Conservation (phyloP, 1,139 yeast species). For the Yamadazyma blattariae region DNA sequence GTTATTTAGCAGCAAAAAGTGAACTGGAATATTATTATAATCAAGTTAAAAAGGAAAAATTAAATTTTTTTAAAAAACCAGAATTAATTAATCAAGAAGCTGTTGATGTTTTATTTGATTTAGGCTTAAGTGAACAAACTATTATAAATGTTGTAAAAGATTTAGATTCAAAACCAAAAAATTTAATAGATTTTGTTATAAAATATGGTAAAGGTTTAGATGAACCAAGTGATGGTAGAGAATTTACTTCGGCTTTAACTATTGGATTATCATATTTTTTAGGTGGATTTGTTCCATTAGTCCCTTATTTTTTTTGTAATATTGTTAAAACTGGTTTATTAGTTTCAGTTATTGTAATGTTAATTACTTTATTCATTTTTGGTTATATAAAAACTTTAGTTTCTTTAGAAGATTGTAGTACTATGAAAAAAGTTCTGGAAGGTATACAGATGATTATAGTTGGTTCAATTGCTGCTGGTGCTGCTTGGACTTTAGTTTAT, state of each 20-base stretch:
- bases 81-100: slow-evolving; percentile 63
- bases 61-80: slow-evolving; percentile 63
- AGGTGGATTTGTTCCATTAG: slow-evolving; percentile 78
- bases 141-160: slow-evolving; percentile 65
- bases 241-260: slow-evolving; percentile 71
- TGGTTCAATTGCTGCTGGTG: slow-evolving; percentile 95
- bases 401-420: slow-evolving; percentile 72
- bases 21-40: slow-evolving; percentile 69
- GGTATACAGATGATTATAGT: slow-evolving; percentile 90
- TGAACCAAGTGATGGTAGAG: slow-evolving; percentile 79
- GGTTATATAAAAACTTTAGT: slow-evolving; percentile 84
- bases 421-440: slow-evolving; percentile 60
- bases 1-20: slow-evolving; percentile 77
- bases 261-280: slow-evolving; percentile 73
- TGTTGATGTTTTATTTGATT: slow-evolving; percentile 67
- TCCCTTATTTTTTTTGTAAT: slow-evolving; percentile 74
- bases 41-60: slow-evolving; percentile 70
- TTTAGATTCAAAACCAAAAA: slow-evolving; percentile 65
- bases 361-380: slow-evolving; percentile 78
- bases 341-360: slow-evolving; percentile 77
- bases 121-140: slow-evolving; percentile 68
- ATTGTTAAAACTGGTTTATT: slow-evolving; percentile 76
- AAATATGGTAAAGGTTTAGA: slow-evolving; percentile 74
- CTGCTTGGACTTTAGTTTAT: slow-evolving; percentile 91
- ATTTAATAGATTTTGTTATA: slow-evolving; percentile 68